Conservation (phyloP, 208 protist species). For the Angomonas deanei region DNA sequence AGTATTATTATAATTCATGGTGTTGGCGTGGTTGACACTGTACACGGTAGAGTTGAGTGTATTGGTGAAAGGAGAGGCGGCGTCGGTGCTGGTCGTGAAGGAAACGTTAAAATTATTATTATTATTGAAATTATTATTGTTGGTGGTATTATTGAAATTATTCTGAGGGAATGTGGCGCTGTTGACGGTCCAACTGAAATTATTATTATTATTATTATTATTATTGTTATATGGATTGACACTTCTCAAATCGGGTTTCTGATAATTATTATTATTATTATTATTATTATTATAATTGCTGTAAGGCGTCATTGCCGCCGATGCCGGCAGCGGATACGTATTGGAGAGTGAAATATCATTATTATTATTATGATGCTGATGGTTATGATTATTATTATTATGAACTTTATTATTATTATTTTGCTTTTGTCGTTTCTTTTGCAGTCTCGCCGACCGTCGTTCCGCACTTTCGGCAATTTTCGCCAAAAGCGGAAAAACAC, state of each 20-base stretch:
- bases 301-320: not conserved
- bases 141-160: not conserved
- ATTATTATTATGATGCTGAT: not conserved
- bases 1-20: not conserved
- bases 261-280: not conserved
- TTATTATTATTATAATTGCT: not conserved
- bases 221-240: too few relatives aligned
- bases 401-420: not conserved
- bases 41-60: too few relatives aligned
- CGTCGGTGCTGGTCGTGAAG: not conserved
- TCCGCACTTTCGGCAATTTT: conserved; percentile 1
- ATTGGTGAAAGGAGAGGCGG: not conserved
- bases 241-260: too few relatives aligned
- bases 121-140: conserved; percentile 2
- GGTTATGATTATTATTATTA: not conserved
- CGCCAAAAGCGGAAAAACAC: not conserved
- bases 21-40: not conserved
- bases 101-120: conserved; percentile 3
- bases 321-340: not conserved
- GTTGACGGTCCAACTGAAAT: not conserved
- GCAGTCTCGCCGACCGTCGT: not conserved
- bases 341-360: not conserved
- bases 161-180: not conserved
- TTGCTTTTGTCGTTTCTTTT: conserved; percentile 1
- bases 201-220: conserved; percentile 1